Evolutionary conservation across 2,329 filamentous ascomycete genomes (phyloP), one percentile per base, ranked within the genome.

Genomic region (Malbranchea zuffiana): DNA sequence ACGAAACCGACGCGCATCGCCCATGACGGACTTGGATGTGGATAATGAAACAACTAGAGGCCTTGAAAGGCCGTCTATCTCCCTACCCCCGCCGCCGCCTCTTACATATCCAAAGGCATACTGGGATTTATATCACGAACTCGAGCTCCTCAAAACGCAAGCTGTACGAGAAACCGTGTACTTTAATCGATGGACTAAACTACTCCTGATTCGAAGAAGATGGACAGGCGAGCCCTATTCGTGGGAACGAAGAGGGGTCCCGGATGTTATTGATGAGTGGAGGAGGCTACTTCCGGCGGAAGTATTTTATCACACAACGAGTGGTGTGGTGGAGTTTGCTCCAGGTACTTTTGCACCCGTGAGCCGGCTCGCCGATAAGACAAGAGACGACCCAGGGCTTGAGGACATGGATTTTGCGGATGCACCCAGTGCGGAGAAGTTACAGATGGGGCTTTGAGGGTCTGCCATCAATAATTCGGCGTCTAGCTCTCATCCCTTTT

Each of bases 191-290:
- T 48, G 44, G 44, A 41, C 39, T 5, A 29, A 36, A n/a, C 33
- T 46, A 8, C 23, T 47, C 8, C 23, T 48, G n/a, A 13, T 27
- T 8, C 36, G 40, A 15, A 26, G 37, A 19, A 39, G 42, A 12
- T 47, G 44, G 42, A 13, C n/a, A 5, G 45, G 48, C 10, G 32
- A 42, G 21, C 44, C 46, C 11, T 35, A 33, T 5, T 39, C 28
- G 7, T 66, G 60, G 61, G 46, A 55, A 26, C 46, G 47, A 10
- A 47, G 52, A 11, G 39, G 53, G 1, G 46, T 71, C 3, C 70
- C 69, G 1, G 48, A 55, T 5, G 47, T 68, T 19, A 44, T 72
- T n/a, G 50, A 56, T 31, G 66, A 71, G 47, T 73, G 71, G 55
- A 50, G 50, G 8, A 56, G 60, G 26, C 69, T 72, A 39, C 37